Evolutionary conservation across 2,329 filamentous ascomycete species (phyloP), one percentile per base, ranked within the genome.

Genomic region (Penicillium palitans): DNA sequence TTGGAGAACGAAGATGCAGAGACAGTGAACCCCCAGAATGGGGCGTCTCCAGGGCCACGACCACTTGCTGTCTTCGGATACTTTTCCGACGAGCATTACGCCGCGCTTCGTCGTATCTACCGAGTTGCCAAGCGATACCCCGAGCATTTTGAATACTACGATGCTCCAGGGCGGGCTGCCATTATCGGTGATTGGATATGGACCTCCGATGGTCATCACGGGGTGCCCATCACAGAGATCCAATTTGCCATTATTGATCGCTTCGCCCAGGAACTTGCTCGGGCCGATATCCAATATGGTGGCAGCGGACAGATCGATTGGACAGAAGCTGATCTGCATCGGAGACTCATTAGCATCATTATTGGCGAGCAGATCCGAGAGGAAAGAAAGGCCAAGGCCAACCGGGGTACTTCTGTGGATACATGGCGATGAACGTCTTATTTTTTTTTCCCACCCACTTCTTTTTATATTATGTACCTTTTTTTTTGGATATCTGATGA

Each of bases 351-450:
- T 57, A 78, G 78, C 58, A 72, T 80, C 55, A 78, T 79, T 29
- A 76, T 80, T 66, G 78, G 78, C 35, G 78, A 79, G 62, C 74
- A 77, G 58, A 74, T 79, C 50, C 70, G 78, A 65, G 70, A 71
- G 52, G 76, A 79, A 58, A 65, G 66, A 56, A 76, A 74, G 60
- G 66, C 66, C 55, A 69, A 68, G 57, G 62, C 61, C 27, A 54
- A 61, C 48, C 67, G 67, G 47, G 61, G 62, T 42, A 58, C 62
- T 33, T 69, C 67, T 37, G 59, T 66, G 31, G 66, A 68, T 62
- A 67, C 68, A 57, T 70, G 68, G 68, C 65, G 66, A 62, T 67
- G 62, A 70, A 46, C 40, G 37, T 52, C 46, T 48, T 46, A 49
- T 51, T 54, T 40, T 53, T 60, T 40, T 53, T 61, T 49, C n/a